Evolutionary conservation across 1,284 basidiomycete genomes (phyloP).

Genomic region (Abortiporus biennis): DNA sequence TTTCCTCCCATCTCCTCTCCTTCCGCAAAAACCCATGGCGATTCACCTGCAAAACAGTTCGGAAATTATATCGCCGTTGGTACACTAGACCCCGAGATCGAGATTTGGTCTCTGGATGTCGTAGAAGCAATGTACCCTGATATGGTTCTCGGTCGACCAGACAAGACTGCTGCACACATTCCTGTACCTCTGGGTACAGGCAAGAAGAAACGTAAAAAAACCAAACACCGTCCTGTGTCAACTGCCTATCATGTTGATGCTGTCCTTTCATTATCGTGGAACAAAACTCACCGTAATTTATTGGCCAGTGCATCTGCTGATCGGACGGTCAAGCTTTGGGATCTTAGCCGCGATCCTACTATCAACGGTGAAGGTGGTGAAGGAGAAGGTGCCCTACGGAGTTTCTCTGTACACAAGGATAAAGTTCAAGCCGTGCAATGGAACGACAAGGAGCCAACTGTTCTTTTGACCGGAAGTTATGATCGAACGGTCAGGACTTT

Average conservation of each 20-base stretch:
- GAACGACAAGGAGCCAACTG: conserved; percentile 85
- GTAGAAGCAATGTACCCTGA: conserved; percentile 95
- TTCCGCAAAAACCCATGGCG: conserved; percentile 30
- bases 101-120: conserved; percentile 95
- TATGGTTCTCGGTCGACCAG: conserved; percentile 85
- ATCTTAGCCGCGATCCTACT: conserved; percentile 71
- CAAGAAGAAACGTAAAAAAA: conserved; percentile 93
- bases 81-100: conserved; percentile 96
- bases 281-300: conserved; percentile 82
- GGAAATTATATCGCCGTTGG: conserved; percentile 97
- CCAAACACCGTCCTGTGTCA: conserved; percentile 65
- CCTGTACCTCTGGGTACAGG: conserved; percentile 76
- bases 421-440: conserved; percentile 98
- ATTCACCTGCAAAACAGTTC: conserved; percentile 35
- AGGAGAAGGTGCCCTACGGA: conserved; percentile 67
- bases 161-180: conserved; percentile 78
- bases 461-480: conserved; percentile 89
- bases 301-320: conserved; percentile 93
- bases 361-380: conserved; percentile 38
- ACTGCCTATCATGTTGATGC: conserved; percentile 88
- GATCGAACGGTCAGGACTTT: conserved; percentile 93
- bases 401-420: conserved; percentile 87
- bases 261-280: conserved; percentile 91
- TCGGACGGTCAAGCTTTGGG: conserved; percentile 96
- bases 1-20: conserved; percentile 65